phyloP scores from a whole-genome alignment of 139 green algal species.

The Ostreobium quekettii region DNA sequence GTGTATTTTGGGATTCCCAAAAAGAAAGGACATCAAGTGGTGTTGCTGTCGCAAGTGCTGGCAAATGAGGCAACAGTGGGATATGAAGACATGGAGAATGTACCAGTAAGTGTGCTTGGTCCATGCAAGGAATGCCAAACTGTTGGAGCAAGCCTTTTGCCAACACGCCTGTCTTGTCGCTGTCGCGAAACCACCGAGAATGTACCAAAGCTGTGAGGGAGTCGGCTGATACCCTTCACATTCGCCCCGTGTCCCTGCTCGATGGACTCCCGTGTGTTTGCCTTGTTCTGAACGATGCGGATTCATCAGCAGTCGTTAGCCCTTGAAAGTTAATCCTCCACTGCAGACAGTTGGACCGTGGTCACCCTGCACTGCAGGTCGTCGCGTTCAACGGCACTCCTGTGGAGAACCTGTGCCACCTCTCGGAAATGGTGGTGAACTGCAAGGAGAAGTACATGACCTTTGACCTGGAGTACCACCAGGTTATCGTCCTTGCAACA shows the following conservation, averaged over 20 bases:
- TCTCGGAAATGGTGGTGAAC: slow-evolving; percentile 47
- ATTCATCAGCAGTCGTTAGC: not conserved
- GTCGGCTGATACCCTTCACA: not conserved
- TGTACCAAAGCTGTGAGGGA: no score
- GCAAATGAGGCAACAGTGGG: slow-evolving; percentile 73
- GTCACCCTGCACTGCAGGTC: slow-evolving; percentile 38
- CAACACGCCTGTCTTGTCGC: no score
- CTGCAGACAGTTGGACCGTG: not conserved
- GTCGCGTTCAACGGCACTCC: slow-evolving; percentile 53
- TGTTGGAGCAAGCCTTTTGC: no score
- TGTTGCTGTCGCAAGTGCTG: slow-evolving; percentile 61
- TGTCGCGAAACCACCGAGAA: no score
- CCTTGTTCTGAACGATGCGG: not conserved
- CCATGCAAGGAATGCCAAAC: no score
- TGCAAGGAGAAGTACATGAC: slow-evolving; percentile 49
- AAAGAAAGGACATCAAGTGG: slow-evolving; percentile 31
- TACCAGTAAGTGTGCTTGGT: slow-evolving; percentile 34
- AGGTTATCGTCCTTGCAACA: slow-evolving; percentile 44
- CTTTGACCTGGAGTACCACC: slow-evolving; percentile 77
- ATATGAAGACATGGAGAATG: slow-evolving; percentile 84
- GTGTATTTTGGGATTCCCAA: slow-evolving; percentile 1
- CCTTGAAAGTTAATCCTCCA: not conserved
- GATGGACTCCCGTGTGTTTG: not conserved
- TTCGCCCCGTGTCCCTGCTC: slow-evolving; percentile 20
- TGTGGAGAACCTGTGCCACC: slow-evolving; percentile 67